phyloP scores from a whole-genome alignment of 164 flowering plant genomes.

The Nymphaea colorata region DNA sequence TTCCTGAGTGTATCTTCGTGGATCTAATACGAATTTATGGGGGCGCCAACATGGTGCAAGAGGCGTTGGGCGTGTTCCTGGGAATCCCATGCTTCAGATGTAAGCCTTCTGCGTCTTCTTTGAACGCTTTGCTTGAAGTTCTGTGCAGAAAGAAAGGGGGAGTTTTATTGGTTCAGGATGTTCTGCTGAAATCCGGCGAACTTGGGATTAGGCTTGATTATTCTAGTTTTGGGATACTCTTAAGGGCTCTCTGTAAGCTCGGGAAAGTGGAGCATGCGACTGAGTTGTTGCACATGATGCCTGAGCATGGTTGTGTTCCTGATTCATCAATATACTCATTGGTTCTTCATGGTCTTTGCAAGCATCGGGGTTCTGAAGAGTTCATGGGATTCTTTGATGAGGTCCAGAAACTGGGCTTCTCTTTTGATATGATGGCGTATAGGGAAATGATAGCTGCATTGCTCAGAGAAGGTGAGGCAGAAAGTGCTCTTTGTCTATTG shows the following conservation, averaged over 20 bases:
- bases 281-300: constrained; percentile 32
- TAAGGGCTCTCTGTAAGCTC: constrained; percentile 46
- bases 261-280: constrained; percentile 41
- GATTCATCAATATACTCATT: constrained; percentile 34
- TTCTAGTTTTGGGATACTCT: constrained; percentile 38
- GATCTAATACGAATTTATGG: constrained; percentile 40
- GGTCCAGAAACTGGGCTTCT: constrained; percentile 36
- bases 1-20: constrained; percentile 46
- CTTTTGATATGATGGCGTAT: constrained; percentile 29
- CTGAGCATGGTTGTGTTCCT: constrained; percentile 30
- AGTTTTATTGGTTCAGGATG: constrained; percentile 30
- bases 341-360: constrained; percentile 36
- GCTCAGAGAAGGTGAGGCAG: constrained; percentile 29
- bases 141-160: constrained; percentile 29
- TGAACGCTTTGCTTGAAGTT: constrained; percentile 39
- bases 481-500: constrained; percentile 41
- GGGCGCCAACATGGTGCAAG: constrained; percentile 15
- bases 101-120: constrained; percentile 42
- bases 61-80: constrained; percentile 48
- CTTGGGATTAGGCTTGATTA: constrained; percentile 56
- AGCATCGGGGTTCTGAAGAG: constrained; percentile 16
- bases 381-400: constrained; percentile 35
- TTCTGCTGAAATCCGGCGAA: constrained; percentile 29
- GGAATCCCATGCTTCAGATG: constrained; percentile 63
- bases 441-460: constrained; percentile 39